A percentile compares a stretch with the other conserved stretches of the same genome.
Conservation (phyloP, 2,329 filamentous ascomycete genomes). For the Colletotrichum sp. region DNA sequence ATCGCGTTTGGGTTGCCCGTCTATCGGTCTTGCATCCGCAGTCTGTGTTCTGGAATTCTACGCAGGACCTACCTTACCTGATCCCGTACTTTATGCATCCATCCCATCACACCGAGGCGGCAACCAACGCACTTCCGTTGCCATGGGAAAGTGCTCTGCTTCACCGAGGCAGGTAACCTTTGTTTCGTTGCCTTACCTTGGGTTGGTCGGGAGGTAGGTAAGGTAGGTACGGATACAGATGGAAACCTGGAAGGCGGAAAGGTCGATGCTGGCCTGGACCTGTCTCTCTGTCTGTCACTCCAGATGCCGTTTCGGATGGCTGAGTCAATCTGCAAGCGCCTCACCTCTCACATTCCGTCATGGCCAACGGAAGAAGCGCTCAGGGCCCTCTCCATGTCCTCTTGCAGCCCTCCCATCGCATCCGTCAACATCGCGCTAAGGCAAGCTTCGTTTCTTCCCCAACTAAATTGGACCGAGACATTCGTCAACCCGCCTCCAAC, state of each 20-base stretch:
- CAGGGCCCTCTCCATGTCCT: neutral
- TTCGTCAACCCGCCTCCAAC: neutral
- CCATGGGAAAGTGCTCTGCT: neutral
- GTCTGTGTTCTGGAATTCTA: neutral
- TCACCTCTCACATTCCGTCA: constrained; percentile 8
- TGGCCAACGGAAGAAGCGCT: neutral
- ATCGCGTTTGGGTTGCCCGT: neutral
- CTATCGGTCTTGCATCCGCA: neutral
- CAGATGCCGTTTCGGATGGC: neutral
- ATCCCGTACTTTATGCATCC: neutral
- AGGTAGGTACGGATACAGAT: neutral
- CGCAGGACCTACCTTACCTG: neutral
- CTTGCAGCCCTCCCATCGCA: neutral
- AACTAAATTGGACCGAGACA: constrained; percentile 10
- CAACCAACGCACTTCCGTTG: neutral
- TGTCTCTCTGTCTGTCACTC: neutral
- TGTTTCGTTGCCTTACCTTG: neutral
- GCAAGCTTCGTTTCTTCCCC: neutral
- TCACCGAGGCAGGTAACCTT: neutral
- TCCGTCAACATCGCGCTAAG: neutral
- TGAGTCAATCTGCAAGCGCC: neutral
- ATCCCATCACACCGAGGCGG: neutral
- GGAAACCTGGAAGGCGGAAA: neutral
- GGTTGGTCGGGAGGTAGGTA: neutral
- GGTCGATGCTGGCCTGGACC: neutral